phyloP scores from a whole-genome alignment of 768 basidiomycete species.

The Clathrus columnatus region DNA sequence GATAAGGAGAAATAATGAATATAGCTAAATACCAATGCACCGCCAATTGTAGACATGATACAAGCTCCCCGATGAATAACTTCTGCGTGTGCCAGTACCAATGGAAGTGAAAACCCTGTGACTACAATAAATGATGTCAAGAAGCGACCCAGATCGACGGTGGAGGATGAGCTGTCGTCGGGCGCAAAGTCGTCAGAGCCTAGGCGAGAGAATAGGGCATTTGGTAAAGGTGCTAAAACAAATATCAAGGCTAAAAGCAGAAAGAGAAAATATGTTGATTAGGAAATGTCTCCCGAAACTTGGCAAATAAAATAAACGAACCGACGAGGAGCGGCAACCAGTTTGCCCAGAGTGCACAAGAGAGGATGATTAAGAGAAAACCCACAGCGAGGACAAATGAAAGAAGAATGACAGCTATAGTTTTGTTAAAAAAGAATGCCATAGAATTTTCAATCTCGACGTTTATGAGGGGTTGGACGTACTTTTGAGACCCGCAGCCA shows the following conservation, averaged over 20 bases:
- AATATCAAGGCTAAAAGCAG: constrained; percentile 70
- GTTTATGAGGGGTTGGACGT: constrained; percentile 19
- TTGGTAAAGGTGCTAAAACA: constrained; percentile 91
- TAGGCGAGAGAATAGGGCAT: constrained; percentile 89
- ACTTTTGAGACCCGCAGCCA: constrained; percentile 71
- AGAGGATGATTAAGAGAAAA: constrained; percentile 96
- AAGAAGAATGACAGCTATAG: constrained; percentile 84
- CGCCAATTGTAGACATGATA: constrained; percentile 91
- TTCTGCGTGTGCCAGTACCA: constrained; percentile 86
- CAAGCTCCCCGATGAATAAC: constrained; percentile 80
- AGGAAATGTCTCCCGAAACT: constrained; percentile 4
- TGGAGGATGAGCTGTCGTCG: constrained; percentile 55
- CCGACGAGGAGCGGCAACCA: constrained; percentile 97
- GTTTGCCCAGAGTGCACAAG: constrained; percentile 91
- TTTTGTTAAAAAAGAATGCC: background rate
- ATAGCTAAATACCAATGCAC: constrained; percentile 49
- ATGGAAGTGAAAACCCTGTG: constrained; percentile 86
- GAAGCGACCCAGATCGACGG: constrained; percentile 89
- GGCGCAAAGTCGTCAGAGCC: constrained; percentile 81
- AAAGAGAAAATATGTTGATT: background rate
- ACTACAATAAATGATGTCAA: constrained; percentile 85
- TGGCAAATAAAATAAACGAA: constrained; percentile 31
- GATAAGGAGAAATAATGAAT: background rate
- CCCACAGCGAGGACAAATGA: constrained; percentile 96
- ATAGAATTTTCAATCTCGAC: background rate